Evolutionary conservation across 208 protist genomes (phyloP), one percentile per base, ranked within the genome.

Genomic region (Zelonia costaricensis): DNA sequence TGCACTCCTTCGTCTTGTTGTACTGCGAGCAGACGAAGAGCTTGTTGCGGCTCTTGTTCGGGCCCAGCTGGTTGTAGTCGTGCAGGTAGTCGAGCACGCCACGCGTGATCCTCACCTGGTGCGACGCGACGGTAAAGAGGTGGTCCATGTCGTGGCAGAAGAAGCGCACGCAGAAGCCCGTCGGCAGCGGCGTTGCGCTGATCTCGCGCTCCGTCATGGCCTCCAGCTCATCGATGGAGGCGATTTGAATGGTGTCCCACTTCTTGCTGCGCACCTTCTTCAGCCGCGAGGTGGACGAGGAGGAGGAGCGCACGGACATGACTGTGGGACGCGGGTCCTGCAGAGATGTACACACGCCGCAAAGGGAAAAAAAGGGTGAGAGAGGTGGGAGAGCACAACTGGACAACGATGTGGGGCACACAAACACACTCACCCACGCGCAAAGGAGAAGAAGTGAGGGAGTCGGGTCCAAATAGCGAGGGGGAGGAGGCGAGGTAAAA

Each of bases 31-130:
- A 92, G 4, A 90, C 33, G 45, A 90, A 92, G 15, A 88, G 66
- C 44, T 84, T 89, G 56, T 77, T 86, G 28, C 78, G 76, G 56
- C 79, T 86, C 42, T 89, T 92, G 69, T 89, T 92, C 2, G 86
- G 86, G 20, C 86, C 86, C 25, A 86, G 55, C 36, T 88, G 86
- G 36, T 82, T 84, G 69, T 88, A 89, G 47, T 92, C 86, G 60
- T 89, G 76, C 22, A 92, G 57, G 54, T 92, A 88, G 69, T 90
- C 86, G 36, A 92, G 52, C 9, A 81, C 73, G 15, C 86, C 86
- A n/a, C 80, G 78, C 0, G 86, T 92, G 38, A 92, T 38, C 42
- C 61, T 64, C 4, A 89, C 78, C 20, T 83, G 54, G 20, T 74
- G 39, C 6, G 82, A 92, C 5, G 76, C 69, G 4, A 81, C 77